Evolutionary conservation across 2,329 filamentous ascomycete genomes (phyloP).

Genomic region (Colletotrichum aenigma): DNA sequence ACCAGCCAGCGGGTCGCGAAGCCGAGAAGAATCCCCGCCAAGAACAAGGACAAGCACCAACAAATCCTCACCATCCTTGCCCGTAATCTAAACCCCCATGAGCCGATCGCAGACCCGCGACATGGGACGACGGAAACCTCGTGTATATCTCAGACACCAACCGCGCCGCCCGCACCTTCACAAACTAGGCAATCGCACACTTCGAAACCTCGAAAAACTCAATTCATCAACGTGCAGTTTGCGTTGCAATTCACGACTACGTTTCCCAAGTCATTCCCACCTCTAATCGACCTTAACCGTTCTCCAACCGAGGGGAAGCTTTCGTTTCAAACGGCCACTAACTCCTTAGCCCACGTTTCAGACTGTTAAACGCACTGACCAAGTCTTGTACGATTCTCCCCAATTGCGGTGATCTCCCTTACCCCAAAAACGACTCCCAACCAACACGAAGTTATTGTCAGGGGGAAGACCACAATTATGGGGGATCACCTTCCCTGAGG

Average conservation of each 20-base stretch:
- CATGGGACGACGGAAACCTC: conserved; percentile 1
- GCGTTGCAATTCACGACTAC: neutral
- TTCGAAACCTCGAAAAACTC: neutral
- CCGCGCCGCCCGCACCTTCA: conserved; percentile 7
- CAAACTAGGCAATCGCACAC: neutral
- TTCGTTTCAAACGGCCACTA: neutral
- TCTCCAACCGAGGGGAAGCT: neutral
- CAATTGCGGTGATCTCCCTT: neutral
- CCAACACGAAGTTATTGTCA: neutral
- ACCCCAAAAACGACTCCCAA: neutral
- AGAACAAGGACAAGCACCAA: neutral
- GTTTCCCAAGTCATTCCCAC: neutral
- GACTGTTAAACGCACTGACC: neutral
- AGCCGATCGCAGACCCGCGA: neutral
- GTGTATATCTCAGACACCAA: neutral
- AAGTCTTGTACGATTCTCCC: neutral
- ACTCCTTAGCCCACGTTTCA: neutral
- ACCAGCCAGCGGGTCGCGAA: neutral
- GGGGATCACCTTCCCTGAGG: neutral
- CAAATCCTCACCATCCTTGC: neutral
- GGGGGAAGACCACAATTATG: neutral
- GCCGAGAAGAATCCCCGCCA: neutral
- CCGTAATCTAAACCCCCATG: neutral
- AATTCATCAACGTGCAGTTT: neutral
- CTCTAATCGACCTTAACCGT: neutral